These are phyloP conservation scores for Cutaneotrichosporon dermatis DNA, from an alignment of 1,284 basidiomycete species.

Conservation along the genomic window DNA sequence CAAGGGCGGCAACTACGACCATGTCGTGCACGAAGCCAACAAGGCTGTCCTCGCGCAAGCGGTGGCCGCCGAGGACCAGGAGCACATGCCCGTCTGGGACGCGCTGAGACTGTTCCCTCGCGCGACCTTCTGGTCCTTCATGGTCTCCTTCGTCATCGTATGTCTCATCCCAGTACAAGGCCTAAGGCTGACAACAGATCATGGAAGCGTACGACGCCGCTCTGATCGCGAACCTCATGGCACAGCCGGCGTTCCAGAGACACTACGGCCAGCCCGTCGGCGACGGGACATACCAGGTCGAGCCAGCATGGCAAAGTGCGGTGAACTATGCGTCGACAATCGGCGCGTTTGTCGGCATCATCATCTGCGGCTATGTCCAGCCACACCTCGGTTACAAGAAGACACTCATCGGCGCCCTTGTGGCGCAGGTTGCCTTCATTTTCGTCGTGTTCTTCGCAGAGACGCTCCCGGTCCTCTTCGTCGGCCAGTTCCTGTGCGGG, in stretches of 20 bases:
- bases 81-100: slow-evolving; percentile 2
- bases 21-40: background rate
- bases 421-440: slow-evolving; percentile 38
- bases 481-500: slow-evolving; percentile 25
- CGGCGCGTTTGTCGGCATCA: slow-evolving; percentile 15
- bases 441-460: slow-evolving; percentile 33
- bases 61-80: slow-evolving; percentile 7
- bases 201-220: slow-evolving; percentile 4
- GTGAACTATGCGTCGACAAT: slow-evolving; percentile 20
- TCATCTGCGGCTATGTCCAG: slow-evolving; percentile 21
- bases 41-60: slow-evolving; percentile 1
- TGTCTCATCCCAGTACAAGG: background rate
- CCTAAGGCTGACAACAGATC: slow-evolving; percentile 13
- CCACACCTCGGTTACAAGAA: slow-evolving; percentile 21
- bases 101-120: slow-evolving; percentile 9
- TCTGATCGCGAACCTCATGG: slow-evolving; percentile 8
- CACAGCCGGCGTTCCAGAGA: slow-evolving; percentile 19
- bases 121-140: slow-evolving; percentile 15
- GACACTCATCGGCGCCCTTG: slow-evolving; percentile 33
- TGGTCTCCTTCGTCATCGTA: slow-evolving; percentile 7
- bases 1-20: slow-evolving; percentile 3
- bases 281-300: slow-evolving; percentile 4
- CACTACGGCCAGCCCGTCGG: slow-evolving; percentile 23
- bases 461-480: slow-evolving; percentile 17
- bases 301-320: slow-evolving; percentile 24